phyloP scores from a whole-genome alignment of 345 rosid species.

The Hibiscus syriacus region DNA sequence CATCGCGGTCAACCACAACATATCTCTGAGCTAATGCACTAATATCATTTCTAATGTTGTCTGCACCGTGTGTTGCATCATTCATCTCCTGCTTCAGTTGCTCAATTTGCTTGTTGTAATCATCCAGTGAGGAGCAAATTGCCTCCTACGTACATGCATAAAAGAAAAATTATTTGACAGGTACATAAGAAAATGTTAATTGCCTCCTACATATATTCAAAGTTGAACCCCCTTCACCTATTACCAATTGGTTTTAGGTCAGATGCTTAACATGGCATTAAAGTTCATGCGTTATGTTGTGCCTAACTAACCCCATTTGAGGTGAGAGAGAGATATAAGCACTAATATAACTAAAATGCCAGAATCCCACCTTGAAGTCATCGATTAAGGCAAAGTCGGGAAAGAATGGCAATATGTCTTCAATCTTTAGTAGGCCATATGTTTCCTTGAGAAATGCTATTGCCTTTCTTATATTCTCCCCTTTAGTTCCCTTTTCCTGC shows the following conservation, averaged over 20 bases:
- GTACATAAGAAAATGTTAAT: neutral
- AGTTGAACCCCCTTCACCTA: neutral
- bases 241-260: neutral
- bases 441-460: too few species aligned
- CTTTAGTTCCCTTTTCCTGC: conserved; percentile 93
- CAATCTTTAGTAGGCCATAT: too few species aligned
- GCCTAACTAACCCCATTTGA: neutral
- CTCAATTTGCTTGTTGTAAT: conserved; percentile 95
- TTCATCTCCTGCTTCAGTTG: conserved; percentile 92
- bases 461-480: conserved; percentile 99
- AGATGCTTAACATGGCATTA: neutral
- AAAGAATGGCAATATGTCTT: too few species aligned
- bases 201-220: neutral
- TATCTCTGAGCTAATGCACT: conserved; percentile 97
- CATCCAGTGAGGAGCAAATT: conserved; percentile 93
- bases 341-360: neutral
- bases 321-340: neutral
- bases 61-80: conserved; percentile 96
- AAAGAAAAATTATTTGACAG: neutral
- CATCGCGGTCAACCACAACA: conserved; percentile 78
- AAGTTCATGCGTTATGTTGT: neutral
- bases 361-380: conserved; percentile 63
- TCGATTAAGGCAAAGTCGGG: too few species aligned
- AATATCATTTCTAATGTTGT: too few species aligned
- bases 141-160: conserved; percentile 53